Evolutionary conservation across 2,329 filamentous ascomycete genomes (phyloP), one percentile per base, ranked within the genome.

Genomic region (Xylariales sp.): DNA sequence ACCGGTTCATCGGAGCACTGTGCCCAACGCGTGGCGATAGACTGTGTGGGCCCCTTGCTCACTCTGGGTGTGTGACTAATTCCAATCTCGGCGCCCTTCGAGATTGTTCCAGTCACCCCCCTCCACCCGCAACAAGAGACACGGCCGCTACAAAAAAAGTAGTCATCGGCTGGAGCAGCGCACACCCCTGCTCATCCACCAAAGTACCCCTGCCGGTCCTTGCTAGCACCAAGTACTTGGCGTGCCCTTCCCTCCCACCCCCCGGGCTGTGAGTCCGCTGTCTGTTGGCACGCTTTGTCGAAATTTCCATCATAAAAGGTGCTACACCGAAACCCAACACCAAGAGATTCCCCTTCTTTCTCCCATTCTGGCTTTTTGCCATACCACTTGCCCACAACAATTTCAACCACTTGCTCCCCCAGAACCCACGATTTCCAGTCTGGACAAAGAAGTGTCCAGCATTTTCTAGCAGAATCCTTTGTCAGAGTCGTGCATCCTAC

Each of bases 381-480:
- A 57, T 56, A 36, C 40, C 40, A 43, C 18, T 49, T 49, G 44
- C 21, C 41, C 48, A n/a, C n/a, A n/a, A n/a, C 45, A 49, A 27
- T 23, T 37, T 16, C 23, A 42, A 40, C 38, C 33, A 38, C 36
- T 17, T 31, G 29, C 17, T 20, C 25, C 36, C 33, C 27, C 16
- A 19, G 35, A 40, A 25, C 27, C 42, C 38, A 40, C 46, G 42
- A 46, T 41, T 36, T 41, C 38, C n/a, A 52, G 24, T 38, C 60
- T 65, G 61, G 63, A 60, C 52, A 38, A 34, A 43, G 57, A 60
- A 55, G 44, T 38, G 53, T 65, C 65, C 61, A 62, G 63, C 50
- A 38, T 24, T 28, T 63, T 63, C 62, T 49, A 61, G 53, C 57
- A 56, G 33, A n/a, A n/a, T n/a, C 30, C 48, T 51, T 53, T 51